Evolutionary conservation across 106 monocot species (phyloP).

Genomic region (Acorus gramineus): DNA sequence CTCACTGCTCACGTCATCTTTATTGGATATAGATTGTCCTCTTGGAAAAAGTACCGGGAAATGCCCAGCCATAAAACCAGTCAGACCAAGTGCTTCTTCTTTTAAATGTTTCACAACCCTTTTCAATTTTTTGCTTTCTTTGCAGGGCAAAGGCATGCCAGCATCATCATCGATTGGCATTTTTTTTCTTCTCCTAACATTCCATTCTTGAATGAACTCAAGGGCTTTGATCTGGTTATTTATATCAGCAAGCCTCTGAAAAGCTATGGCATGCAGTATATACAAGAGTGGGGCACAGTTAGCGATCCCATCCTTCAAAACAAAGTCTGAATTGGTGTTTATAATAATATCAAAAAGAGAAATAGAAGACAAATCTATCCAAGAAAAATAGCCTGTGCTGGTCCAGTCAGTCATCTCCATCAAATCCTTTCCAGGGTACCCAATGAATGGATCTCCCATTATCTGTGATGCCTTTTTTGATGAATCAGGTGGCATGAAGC

Average conservation of each 20-base stretch:
- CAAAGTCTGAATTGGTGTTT: constrained; percentile 17
- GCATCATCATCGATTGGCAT: constrained; percentile 5
- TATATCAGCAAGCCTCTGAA: constrained; percentile 68
- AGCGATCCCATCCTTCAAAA: constrained; percentile 17
- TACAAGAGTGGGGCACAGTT: constrained; percentile 39
- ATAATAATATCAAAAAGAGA: constrained; percentile 48
- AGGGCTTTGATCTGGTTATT: constrained; percentile 50
- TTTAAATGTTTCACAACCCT: constrained; percentile 12
- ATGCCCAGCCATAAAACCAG: constrained; percentile 35
- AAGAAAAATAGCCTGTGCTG: constrained; percentile 65
- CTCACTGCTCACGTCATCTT: constrained; percentile 8
- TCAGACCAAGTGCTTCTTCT: constrained; percentile 48
- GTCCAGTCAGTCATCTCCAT: constrained; percentile 20
- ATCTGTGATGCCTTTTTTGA: constrained; percentile 47
- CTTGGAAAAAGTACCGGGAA: constrained; percentile 13
- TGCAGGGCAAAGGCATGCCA: background rate
- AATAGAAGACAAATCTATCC: constrained; percentile 43
- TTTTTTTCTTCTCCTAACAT: constrained; percentile 1
- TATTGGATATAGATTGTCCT: background rate
- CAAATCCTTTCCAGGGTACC: constrained; percentile 49
- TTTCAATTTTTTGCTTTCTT: constrained; percentile 22
- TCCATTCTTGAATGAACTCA: constrained; percentile 38
- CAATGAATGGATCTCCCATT: constrained; percentile 39
- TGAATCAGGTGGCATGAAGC: constrained; percentile 57
- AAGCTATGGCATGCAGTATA: constrained; percentile 41